Percentiles rank a stretch among this genome's conserved stretches.
Conservation (phyloP, 495 filamentous ascomycete species). For the Tuber borchii region DNA sequence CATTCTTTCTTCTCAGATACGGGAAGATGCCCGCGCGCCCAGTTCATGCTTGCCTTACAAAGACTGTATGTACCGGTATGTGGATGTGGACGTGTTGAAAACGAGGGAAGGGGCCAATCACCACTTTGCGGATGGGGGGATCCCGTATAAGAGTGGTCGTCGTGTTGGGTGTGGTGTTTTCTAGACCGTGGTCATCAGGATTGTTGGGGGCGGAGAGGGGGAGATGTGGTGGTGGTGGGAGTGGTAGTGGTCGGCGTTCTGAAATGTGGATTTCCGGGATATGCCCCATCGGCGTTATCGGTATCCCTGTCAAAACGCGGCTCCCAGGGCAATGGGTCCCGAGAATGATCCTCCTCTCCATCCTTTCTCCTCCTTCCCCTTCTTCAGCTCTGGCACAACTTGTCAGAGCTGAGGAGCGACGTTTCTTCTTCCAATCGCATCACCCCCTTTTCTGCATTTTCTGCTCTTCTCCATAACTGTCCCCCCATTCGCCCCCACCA, state of each 20-base stretch:
- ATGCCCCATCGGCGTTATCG: not conserved
- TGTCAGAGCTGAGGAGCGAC: not conserved
- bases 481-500: not conserved
- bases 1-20: not conserved
- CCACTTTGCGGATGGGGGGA: not conserved
- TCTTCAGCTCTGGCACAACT: not conserved
- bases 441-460: not conserved
- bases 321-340: not conserved
- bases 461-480: not conserved
- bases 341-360: not conserved
- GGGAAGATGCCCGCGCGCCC: not conserved
- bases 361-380: not conserved
- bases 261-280: conserved; percentile 2
- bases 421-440: not conserved
- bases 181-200: not conserved
- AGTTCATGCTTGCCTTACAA: not conserved
- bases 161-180: not conserved
- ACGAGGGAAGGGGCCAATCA: not conserved
- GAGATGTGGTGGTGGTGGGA: not conserved
- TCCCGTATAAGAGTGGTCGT: not conserved
- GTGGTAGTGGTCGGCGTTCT: not conserved
- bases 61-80: not conserved
- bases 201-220: not conserved
- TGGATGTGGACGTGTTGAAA: not conserved
- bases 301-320: not conserved